Percentiles rank a stretch among this genome's conserved stretches.
phyloP scores from a whole-genome alignment of 768 basidiomycete species.

The Kwoniella bestiolae region DNA sequence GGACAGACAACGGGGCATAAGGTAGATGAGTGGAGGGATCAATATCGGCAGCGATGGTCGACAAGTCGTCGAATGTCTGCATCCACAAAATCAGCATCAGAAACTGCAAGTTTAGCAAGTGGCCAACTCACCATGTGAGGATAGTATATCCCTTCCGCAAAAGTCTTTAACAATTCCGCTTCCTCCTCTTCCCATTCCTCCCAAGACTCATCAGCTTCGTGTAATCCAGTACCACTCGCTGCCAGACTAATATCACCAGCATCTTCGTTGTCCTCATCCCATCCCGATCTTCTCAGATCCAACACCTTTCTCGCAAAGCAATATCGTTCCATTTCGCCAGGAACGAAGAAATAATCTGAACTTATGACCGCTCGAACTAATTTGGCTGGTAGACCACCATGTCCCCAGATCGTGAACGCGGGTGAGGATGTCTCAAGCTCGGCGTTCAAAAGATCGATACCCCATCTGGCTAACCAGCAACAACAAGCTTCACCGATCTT shows the following conservation, averaged over 20 bases:
- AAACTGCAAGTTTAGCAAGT: not conserved
- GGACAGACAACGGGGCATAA: slow-evolving; percentile 69
- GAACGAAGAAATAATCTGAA: slow-evolving; percentile 78
- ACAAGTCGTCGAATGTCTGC: slow-evolving; percentile 80
- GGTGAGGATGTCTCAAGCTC: slow-evolving; percentile 50
- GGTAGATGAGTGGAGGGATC: slow-evolving; percentile 72
- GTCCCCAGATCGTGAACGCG: slow-evolving; percentile 66
- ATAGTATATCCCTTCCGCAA: slow-evolving; percentile 79
- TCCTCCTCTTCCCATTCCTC: slow-evolving; percentile 61
- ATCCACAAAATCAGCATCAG: slow-evolving; percentile 10
- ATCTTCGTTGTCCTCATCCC: slow-evolving; percentile 40
- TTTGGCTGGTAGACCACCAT: slow-evolving; percentile 70
- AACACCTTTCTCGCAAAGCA: slow-evolving; percentile 74
- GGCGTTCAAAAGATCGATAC: slow-evolving; percentile 75
- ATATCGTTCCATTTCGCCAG: slow-evolving; percentile 78
- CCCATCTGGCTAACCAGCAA: slow-evolving; percentile 89
- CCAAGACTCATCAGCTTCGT: slow-evolving; percentile 13
- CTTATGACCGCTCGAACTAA: slow-evolving; percentile 78
- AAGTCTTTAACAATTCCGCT: slow-evolving; percentile 69
- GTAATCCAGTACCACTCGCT: not conserved
- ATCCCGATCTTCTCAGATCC: slow-evolving; percentile 62
- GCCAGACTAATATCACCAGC: slow-evolving; percentile 23
- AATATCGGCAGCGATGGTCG: slow-evolving; percentile 71
- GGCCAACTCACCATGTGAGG: slow-evolving; percentile 71
- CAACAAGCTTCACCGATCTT: slow-evolving; percentile 89